phyloP scores from a whole-genome alignment of 345 rosid species.

The Ceriops decandra region DNA sequence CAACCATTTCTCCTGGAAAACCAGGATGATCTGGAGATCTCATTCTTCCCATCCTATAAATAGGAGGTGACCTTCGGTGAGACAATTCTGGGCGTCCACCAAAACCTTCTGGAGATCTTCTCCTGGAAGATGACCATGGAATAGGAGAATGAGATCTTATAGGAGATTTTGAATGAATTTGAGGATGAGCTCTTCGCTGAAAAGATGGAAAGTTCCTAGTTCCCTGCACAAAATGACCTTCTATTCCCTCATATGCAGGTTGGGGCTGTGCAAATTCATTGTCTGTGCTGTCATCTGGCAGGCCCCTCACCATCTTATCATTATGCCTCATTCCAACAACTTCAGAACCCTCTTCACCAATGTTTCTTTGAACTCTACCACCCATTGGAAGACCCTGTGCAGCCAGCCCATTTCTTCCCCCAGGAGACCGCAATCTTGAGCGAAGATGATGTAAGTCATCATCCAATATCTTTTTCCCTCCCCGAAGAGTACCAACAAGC shows the following conservation, averaged over 20 bases:
- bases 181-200: slow-evolving; percentile 46
- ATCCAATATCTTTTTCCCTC: slow-evolving; percentile 53
- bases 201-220: slow-evolving; percentile 46
- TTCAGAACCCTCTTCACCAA: slow-evolving; percentile 54
- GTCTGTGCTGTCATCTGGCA: slow-evolving; percentile 41
- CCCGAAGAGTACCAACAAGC: slow-evolving; percentile 46
- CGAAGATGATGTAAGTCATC: slow-evolving; percentile 46
- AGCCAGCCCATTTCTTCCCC: slow-evolving; percentile 44
- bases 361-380: slow-evolving; percentile 51
- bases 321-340: slow-evolving; percentile 54
- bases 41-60: slow-evolving; percentile 54
- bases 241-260: slow-evolving; percentile 53
- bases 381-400: slow-evolving; percentile 40
- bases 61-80: slow-evolving; percentile 59
- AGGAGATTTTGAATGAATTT: slow-evolving; percentile 66
- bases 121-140: slow-evolving; percentile 65
- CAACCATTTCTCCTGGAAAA: slow-evolving; percentile 50
- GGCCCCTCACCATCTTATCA: slow-evolving; percentile 51
- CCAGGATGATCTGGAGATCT: slow-evolving; percentile 67
- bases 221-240: slow-evolving; percentile 50
- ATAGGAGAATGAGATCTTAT: slow-evolving; percentile 57
- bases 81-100: slow-evolving; percentile 56
- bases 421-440: slow-evolving; percentile 50
- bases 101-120: slow-evolving; percentile 69
- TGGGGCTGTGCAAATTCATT: slow-evolving; percentile 42